Base-by-base conservation (phyloP, 768 basidiomycete genomes). In the Pulveroboletus sp. region DNA sequence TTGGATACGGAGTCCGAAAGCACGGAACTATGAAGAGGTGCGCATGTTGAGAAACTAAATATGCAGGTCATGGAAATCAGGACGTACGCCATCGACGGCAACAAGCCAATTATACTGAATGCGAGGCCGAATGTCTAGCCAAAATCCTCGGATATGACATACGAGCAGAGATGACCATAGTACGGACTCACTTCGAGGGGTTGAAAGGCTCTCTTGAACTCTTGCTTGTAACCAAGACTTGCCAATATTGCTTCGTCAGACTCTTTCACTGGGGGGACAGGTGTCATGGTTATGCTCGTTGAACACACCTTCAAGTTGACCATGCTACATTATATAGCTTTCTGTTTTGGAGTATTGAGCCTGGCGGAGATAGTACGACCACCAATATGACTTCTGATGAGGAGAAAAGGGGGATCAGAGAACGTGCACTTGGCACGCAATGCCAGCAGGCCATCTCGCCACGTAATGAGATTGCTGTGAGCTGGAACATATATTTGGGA, bases 41-140 rank as follows among this genome's bases (percentile, higher is more conserved):
- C 13, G 36, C 24, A 23, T 24, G 36, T 17, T 39, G 31, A 40
- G 37, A 42, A 32, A 46, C 20, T 19, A 13, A 1, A 13, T 8
- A 35, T n/a, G 7, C 16, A n/a, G 16, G 12, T 49, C 34, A 54
- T 56, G 40, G 55, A 64, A 21, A 33, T 45, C 2, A 58, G 50
- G 31, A 68, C 75, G 10, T 49, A 80, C 63, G 82, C 77, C 36
- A 85, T 83, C 1, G 84, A 77, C 17, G 77, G 83, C 1, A 84
- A 75, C 16, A 86, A 58, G 1, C 85, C 84, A 43, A 85, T 82
- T 49, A 85, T 80, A 6, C 79, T 81, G 62, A 87, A 87, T 0
- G 79, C 79, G 19, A 86, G 71, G 2, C 85, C 84, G 51, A 86
- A 85, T 10, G 84, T 79, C 80, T 87, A 58, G 65, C 27, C 57